Percentiles rank a stretch among this genome's conserved stretches.
phyloP scores from a whole-genome alignment of 129 eudicot genomes.

The Pittosporum tobira region DNA sequence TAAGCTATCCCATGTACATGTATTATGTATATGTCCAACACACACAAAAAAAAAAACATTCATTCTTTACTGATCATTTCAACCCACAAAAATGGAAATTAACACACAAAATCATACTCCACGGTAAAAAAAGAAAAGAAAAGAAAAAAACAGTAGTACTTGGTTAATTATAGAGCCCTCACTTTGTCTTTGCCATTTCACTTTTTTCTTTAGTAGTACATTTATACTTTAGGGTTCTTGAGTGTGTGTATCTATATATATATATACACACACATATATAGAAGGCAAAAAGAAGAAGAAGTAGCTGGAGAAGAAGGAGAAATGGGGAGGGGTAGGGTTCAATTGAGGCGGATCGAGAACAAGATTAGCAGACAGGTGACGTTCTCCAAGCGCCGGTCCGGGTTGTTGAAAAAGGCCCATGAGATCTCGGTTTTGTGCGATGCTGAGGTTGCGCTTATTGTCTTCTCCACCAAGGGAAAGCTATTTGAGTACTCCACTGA shows the following conservation, averaged over 20 bases:
- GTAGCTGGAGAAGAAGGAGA: neutral
- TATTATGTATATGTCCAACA: neutral
- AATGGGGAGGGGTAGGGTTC: conserved; percentile 86
- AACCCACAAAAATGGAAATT: conserved; percentile 1
- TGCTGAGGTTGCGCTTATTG: conserved; percentile 72
- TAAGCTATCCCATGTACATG: too few relatives aligned
- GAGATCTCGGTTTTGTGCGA: conserved; percentile 71
- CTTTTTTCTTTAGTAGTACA: too few relatives aligned
- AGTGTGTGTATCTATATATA: too few relatives aligned
- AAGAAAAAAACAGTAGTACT: too few relatives aligned
- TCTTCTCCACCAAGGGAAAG: conserved; percentile 74
- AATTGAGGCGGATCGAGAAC: conserved; percentile 77
- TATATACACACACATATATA: too few relatives aligned
- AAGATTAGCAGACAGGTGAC: conserved; percentile 75
- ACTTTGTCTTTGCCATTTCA: too few relatives aligned
- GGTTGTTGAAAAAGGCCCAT: conserved; percentile 57
- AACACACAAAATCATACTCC: neutral
- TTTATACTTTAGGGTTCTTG: too few relatives aligned
- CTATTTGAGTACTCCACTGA: conserved; percentile 77
- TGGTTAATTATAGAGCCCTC: too few relatives aligned
- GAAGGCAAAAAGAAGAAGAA: too few relatives aligned
- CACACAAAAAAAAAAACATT: too few relatives aligned
- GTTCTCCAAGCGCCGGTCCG: conserved; percentile 65
- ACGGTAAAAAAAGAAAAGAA: too few relatives aligned
- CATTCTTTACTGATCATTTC: neutral